Percentiles rank a stretch among this genome's conserved stretches.
These are phyloP conservation scores for Venturiaceae sp. DNA, from an alignment of 2,329 filamentous ascomycete genomes.

Conservation along the genomic window DNA sequence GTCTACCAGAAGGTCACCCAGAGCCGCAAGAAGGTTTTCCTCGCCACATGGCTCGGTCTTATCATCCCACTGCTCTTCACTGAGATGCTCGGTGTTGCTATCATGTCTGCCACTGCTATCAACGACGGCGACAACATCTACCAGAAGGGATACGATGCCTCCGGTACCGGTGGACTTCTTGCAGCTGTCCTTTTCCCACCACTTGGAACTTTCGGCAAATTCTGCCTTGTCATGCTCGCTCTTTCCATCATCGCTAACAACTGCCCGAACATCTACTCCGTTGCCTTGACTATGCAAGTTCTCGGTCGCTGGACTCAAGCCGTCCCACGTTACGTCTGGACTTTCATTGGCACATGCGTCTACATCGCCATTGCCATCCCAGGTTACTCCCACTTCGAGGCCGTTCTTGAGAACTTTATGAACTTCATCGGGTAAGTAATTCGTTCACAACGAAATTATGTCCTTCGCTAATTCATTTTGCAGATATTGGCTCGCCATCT, in stretches of 20 bases:
- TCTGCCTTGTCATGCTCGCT: slow-evolving; percentile 58
- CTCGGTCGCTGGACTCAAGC: slow-evolving; percentile 45
- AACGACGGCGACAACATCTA: slow-evolving; percentile 48
- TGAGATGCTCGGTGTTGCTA: slow-evolving; percentile 60
- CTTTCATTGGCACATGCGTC: slow-evolving; percentile 48
- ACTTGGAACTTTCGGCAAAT: slow-evolving; percentile 60
- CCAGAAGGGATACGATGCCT: slow-evolving; percentile 41
- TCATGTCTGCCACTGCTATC: slow-evolving; percentile 53
- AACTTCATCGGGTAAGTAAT: slow-evolving; percentile 15
- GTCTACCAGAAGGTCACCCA: slow-evolving; percentile 62
- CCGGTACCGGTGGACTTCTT: slow-evolving; percentile 58
- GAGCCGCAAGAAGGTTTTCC: slow-evolving; percentile 53
- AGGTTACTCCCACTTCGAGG: slow-evolving; percentile 56
- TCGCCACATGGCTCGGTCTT: slow-evolving; percentile 59
- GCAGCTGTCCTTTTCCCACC: slow-evolving; percentile 53
- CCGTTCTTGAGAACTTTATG: slow-evolving; percentile 62
- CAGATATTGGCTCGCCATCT: slow-evolving; percentile 68
- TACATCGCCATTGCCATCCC: slow-evolving; percentile 63
- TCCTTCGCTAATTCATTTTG: slow-evolving; percentile 16
- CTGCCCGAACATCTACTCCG: slow-evolving; percentile 60
- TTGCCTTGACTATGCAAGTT: slow-evolving; percentile 56
- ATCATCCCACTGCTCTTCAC: slow-evolving; percentile 64
- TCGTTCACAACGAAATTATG: neutral
- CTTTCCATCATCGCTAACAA: slow-evolving; percentile 62
- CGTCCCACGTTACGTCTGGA: slow-evolving; percentile 61